These are phyloP conservation scores for Coriaria nepalensis DNA, from an alignment of 306 rosid genomes.

Conservation along the genomic window DNA sequence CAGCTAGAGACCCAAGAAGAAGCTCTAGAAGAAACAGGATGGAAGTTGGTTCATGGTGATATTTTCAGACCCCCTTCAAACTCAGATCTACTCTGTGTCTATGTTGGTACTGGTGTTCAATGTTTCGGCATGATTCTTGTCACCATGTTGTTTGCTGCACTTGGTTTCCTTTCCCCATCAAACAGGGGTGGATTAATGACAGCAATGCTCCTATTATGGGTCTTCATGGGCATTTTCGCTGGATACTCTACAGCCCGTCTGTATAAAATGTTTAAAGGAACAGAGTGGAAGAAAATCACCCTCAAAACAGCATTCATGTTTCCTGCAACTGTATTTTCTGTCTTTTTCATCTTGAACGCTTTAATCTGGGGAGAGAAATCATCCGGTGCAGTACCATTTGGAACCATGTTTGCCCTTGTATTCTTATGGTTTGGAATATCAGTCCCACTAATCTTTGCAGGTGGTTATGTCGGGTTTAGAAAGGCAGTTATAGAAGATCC, in stretches of 20 bases:
- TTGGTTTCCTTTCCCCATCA: conserved; percentile 80
- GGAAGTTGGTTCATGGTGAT: conserved; percentile 87
- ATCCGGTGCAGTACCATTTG: conserved; percentile 93
- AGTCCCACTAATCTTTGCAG: conserved; percentile 74
- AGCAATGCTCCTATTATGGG: conserved; percentile 86
- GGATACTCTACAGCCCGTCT: conserved; percentile 65
- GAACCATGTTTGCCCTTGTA: conserved; percentile 92
- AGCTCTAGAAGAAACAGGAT: conserved; percentile 89
- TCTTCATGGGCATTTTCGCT: conserved; percentile 66
- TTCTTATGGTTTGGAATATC: conserved; percentile 90
- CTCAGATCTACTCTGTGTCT: conserved; percentile 68
- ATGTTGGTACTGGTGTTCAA: conserved; percentile 88
- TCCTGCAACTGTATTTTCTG: conserved; percentile 49
- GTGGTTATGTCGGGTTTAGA: conserved; percentile 54
- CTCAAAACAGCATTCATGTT: conserved; percentile 67
- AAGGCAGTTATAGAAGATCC: conserved; percentile 59
- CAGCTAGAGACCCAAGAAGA: conserved; percentile 86
- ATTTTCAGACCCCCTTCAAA: conserved; percentile 69
- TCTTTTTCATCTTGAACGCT: conserved; percentile 75
- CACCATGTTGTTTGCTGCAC: conserved; percentile 78
- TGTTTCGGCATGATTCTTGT: conserved; percentile 82
- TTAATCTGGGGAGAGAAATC: conserved; percentile 85
- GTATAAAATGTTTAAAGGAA: conserved; percentile 62
- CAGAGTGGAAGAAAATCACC: conserved; percentile 62
- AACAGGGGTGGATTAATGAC: conserved; percentile 93